phyloP scores from a whole-genome alignment of 208 protist species.

The Tritrichomonas foetus region DNA sequence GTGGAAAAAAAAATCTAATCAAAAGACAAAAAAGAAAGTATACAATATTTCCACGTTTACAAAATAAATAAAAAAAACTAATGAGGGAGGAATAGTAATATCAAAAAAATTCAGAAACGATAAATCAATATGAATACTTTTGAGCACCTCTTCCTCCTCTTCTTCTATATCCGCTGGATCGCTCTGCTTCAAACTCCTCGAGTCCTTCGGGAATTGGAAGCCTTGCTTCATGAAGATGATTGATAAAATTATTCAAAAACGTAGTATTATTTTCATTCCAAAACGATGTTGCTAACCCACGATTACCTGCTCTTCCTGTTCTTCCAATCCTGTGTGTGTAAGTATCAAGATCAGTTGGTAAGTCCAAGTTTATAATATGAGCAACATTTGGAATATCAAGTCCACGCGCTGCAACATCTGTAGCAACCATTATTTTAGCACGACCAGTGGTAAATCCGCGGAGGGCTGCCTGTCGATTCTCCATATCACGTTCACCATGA shows the following conservation, averaged over 20 bases:
- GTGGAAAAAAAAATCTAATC: too few species aligned
- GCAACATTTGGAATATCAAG: conserved; percentile 91
- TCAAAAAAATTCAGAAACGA: too few species aligned
- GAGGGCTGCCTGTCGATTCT: conserved; percentile 69
- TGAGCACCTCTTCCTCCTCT: too few species aligned
- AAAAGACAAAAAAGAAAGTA: too few species aligned
- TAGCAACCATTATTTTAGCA: conserved; percentile 83
- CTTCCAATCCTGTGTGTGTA: conserved; percentile 99
- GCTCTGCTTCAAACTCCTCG: background rate
- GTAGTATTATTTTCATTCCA: conserved; percentile 27
- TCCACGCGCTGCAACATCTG: conserved; percentile 90
- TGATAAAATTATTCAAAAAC: background rate
- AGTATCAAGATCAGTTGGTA: conserved; percentile 93
- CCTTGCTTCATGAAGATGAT: background rate
- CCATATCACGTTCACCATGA: conserved; percentile 77
- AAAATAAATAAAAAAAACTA: too few species aligned
- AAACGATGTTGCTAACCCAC: background rate
- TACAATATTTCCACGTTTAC: too few species aligned
- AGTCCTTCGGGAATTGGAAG: background rate
- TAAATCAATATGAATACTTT: too few species aligned
- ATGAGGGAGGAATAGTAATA: too few species aligned
- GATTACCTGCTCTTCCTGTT: conserved; percentile 86
- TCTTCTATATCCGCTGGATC: too few species aligned
- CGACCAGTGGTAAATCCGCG: conserved; percentile 71
- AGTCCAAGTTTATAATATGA: conserved; percentile 94